phyloP scores from a whole-genome alignment of 106 monocot species.

The Allium sativum region DNA sequence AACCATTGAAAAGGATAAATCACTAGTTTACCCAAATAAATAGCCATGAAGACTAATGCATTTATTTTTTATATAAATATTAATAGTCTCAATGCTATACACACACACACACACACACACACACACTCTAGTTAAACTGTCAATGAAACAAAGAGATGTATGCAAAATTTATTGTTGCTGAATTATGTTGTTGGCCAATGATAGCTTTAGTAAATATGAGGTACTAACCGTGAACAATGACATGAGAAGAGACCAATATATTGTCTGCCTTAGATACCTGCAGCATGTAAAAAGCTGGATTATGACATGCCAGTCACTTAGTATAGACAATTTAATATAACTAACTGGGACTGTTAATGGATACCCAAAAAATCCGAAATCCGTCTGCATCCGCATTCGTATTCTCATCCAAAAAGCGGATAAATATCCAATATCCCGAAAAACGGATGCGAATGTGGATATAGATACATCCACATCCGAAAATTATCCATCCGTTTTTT shows the following conservation, averaged over 20 bases:
- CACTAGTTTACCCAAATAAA: not conserved
- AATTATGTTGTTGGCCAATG: not conserved
- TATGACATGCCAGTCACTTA: too few relatives aligned
- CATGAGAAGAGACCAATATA: constrained; percentile 65
- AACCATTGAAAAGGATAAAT: not conserved
- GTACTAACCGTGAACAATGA: constrained; percentile 61
- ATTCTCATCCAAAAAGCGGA: too few relatives aligned
- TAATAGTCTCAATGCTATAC: not conserved
- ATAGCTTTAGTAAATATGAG: not conserved
- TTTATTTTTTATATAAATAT: not conserved
- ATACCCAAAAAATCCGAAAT: too few relatives aligned
- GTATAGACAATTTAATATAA: too few relatives aligned
- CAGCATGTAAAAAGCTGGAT: not conserved
- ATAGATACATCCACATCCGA: too few relatives aligned
- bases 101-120: too few relatives aligned
- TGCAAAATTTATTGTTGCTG: not conserved
- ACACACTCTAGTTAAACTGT: not conserved
- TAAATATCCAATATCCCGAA: too few relatives aligned
- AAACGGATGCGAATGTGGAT: too few relatives aligned
- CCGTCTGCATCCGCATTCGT: too few relatives aligned
- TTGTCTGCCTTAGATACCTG: constrained; percentile 37
- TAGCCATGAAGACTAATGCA: not conserved
- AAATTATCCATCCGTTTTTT: too few relatives aligned
- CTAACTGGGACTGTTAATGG: too few relatives aligned
- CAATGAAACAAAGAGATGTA: too few relatives aligned